A percentile compares a stretch with the other conserved stretches of the same genome.
Conservation (phyloP, 164 flowering plant species). For the Nymphaea thermarum region DNA sequence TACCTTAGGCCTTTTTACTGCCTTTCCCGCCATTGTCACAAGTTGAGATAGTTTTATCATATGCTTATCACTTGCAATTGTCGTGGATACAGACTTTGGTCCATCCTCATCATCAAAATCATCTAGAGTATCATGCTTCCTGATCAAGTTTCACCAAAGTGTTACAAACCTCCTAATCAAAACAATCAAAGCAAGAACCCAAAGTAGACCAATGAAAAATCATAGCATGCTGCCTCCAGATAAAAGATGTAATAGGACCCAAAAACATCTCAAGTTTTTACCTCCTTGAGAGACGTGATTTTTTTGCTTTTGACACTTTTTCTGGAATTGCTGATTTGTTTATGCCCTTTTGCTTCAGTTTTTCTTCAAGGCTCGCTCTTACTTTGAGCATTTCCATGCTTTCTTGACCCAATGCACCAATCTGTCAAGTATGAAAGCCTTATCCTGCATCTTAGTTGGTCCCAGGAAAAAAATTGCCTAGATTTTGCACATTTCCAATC, state of each 20-base stretch:
- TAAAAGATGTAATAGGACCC: too few species aligned
- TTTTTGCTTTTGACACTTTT: conserved; percentile 24
- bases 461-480: too few species aligned
- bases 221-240: too few species aligned
- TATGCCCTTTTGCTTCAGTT: conserved; percentile 57
- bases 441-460: too few species aligned
- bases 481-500: too few species aligned
- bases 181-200: too few species aligned
- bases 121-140: conserved; percentile 58
- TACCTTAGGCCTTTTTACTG: conserved; percentile 60
- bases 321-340: conserved; percentile 20
- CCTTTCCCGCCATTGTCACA: conserved; percentile 13
- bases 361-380: conserved; percentile 78
- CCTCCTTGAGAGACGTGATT: neutral
- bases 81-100: conserved; percentile 16
- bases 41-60: conserved; percentile 30
- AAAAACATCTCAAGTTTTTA: neutral
- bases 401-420: conserved; percentile 34
- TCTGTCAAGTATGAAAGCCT: conserved; percentile 19
- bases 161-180: neutral
- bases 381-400: conserved; percentile 80
- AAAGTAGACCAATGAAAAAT: too few species aligned
- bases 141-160: conserved; percentile 16
- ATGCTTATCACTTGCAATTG: conserved; percentile 17
- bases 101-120: conserved; percentile 74